Evolutionary conservation across 768 basidiomycete genomes (phyloP), one percentile per base, ranked within the genome.

Genomic region (Rhodotorula diobovata): DNA sequence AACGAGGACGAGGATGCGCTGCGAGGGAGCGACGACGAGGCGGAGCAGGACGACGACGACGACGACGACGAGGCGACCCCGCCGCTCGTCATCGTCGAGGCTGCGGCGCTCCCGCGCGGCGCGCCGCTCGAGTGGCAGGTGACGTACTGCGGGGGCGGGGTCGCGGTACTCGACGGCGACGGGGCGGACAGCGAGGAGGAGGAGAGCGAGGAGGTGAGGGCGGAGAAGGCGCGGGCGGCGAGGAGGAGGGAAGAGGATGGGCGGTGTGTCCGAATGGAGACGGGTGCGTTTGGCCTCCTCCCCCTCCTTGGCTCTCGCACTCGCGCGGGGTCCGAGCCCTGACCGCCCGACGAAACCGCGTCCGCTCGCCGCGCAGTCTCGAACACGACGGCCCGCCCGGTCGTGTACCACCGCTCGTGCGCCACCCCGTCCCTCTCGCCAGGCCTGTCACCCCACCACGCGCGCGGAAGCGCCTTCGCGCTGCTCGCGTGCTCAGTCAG

Each of bases 51-150:
- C 7, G 48, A 50, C 23, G 48, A 50, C 48, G 23, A 21, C 21
- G 46, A 9, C 48, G 48, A 25, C 23, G 48, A 50, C 23, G 48
- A 50, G 23, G 25, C 48, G 23, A 28, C 28, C 25, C 32, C 68
- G 16, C 75, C 76, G 30, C 51, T 81, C 1, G 34, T 81, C 4
- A 78, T 80, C 50, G 77, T 82, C 6, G 70, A 76, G 51, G 81
- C 81, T 0, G 70, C 70, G 2, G 76, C 77, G 43, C 71, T 83
- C 25, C 83, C 83, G 0, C 79, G 77, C 50, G 79, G 72, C 28
- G 81, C 82, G 12, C 70, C 79, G 53, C 78, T 83, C 11, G 83
- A 83, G 69, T 83, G 80, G 79, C 82, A 83, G 71, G 76, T 80
- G 35, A 53, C 51, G 12, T 53, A 16, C n/a, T 30, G 51, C 51